Evolutionary conservation across 495 filamentous ascomycete species (phyloP).

Genomic region (Neurospora sp.): DNA sequence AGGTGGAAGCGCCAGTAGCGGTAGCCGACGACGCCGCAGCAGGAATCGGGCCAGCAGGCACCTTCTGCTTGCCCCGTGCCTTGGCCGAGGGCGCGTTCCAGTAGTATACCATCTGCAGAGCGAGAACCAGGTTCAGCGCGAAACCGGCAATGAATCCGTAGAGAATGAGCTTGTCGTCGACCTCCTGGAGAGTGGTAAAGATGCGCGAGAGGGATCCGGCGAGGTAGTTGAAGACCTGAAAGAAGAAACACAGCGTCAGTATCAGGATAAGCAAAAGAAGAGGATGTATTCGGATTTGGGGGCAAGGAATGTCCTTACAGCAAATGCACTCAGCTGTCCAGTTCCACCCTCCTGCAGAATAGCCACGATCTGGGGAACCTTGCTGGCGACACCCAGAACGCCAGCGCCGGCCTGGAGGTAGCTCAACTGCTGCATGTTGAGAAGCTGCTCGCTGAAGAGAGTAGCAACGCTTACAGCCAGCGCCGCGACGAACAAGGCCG

Average conservation of each 20-base stretch:
- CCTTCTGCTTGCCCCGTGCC: conserved; percentile 40
- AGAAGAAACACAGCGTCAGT: not conserved
- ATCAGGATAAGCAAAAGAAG: not conserved
- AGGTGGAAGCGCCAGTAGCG: conserved; percentile 13
- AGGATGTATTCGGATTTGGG: not conserved
- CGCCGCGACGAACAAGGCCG: conserved; percentile 65
- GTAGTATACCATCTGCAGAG: conserved; percentile 89
- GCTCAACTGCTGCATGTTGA: conserved; percentile 57
- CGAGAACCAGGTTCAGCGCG: conserved; percentile 74
- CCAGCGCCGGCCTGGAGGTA: conserved; percentile 82
- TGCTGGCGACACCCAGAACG: conserved; percentile 71
- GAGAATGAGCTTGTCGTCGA: conserved; percentile 88
- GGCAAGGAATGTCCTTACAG: conserved; percentile 47
- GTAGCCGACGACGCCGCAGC: conserved; percentile 11
- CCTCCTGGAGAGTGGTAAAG: conserved; percentile 94
- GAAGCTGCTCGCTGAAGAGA: conserved; percentile 55
- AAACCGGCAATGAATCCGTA: conserved; percentile 89
- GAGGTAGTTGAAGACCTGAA: conserved; percentile 95
- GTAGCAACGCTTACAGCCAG: conserved; percentile 57
- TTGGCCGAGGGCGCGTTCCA: conserved; percentile 68
- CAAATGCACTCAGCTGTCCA: conserved; percentile 91
- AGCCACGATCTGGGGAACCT: conserved; percentile 81
- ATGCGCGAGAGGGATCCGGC: conserved; percentile 82
- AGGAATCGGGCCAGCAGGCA: conserved; percentile 9
- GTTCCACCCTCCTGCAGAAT: conserved; percentile 79